Conservation (phyloP, 768 basidiomycete genomes). For the Boletus insuetus region DNA sequence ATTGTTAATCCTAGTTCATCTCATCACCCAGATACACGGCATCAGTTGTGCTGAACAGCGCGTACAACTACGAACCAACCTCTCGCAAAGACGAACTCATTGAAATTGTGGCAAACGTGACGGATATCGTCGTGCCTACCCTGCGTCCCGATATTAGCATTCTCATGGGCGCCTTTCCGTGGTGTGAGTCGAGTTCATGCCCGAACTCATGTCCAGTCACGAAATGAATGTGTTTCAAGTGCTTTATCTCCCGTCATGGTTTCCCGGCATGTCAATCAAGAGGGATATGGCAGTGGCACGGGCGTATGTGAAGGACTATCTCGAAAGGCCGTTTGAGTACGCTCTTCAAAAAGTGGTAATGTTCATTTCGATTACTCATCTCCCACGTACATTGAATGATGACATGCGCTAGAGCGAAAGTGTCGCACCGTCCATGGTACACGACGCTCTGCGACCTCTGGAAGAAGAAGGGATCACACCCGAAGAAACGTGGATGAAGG, state of each 20-base stretch:
- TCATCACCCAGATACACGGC: constrained; percentile 4
- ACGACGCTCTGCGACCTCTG: neutral
- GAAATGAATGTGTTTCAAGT: neutral
- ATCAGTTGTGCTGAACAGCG: neutral
- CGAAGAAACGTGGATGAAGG: neutral
- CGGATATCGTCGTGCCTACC: neutral
- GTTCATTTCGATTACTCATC: too few species aligned
- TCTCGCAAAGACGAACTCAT: constrained; percentile 3
- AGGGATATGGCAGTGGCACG: neutral
- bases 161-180: neutral
- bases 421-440: neutral
- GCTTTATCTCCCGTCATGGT: constrained; percentile 14
- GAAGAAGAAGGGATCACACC: neutral
- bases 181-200: neutral
- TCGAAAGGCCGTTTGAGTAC: neutral
- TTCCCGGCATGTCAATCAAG: constrained; percentile 7
- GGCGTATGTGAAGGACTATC: neutral
- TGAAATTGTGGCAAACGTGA: neutral
- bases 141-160: constrained; percentile 6
- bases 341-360: too few species aligned
- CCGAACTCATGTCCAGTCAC: neutral
- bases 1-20: too few species aligned
- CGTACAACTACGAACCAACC: too few species aligned
- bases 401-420: neutral
- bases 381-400: neutral